These are phyloP conservation scores for Coemansia sp. DNA, from an alignment of 192 early-diverging fungal genomes.

Conservation along the genomic window DNA sequence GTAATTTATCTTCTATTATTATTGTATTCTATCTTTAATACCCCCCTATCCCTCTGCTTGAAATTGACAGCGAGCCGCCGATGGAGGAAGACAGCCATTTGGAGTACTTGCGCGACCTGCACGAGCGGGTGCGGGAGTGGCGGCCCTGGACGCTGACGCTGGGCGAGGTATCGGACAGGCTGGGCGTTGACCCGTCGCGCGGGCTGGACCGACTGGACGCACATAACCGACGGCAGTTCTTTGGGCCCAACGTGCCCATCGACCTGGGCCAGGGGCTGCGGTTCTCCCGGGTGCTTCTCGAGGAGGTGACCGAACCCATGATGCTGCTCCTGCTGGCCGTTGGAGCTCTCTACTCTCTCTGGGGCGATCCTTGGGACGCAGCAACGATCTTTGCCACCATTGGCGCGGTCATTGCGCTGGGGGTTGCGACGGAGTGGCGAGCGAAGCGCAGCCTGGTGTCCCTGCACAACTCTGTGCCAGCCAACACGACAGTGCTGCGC, in stretches of 20 bases:
- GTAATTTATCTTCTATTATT: no score
- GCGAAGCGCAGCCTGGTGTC: constrained; percentile 19
- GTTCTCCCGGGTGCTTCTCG: constrained; percentile 7
- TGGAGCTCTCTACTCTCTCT: constrained; percentile 32
- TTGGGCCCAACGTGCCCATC: constrained; percentile 38
- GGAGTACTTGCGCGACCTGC: constrained; percentile 23
- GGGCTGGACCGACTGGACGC: constrained; percentile 29
- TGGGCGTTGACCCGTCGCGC: constrained; percentile 37
- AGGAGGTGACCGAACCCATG: constrained; percentile 28
- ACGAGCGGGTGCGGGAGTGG: constrained; percentile 20
- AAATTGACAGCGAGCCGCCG: no score
- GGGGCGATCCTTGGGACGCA: constrained; percentile 36
- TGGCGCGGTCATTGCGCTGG: constrained; percentile 10
- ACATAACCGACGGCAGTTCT: constrained; percentile 13
- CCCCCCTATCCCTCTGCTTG: no score
- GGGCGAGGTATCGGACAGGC: constrained; percentile 21
- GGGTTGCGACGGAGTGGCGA: constrained; percentile 29
- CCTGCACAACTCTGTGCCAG: constrained; percentile 31
- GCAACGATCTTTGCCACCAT: constrained; percentile 27
- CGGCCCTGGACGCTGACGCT: constrained; percentile 36
- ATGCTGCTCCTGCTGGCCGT: constrained; percentile 27
- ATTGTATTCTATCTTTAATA: no score
- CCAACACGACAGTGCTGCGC: constrained; percentile 32
- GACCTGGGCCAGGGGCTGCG: constrained; percentile 13
- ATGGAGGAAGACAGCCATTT: constrained; percentile 36